Conservation (phyloP, 805 yeast genomes). For the Clavispora vitiphila region DNA sequence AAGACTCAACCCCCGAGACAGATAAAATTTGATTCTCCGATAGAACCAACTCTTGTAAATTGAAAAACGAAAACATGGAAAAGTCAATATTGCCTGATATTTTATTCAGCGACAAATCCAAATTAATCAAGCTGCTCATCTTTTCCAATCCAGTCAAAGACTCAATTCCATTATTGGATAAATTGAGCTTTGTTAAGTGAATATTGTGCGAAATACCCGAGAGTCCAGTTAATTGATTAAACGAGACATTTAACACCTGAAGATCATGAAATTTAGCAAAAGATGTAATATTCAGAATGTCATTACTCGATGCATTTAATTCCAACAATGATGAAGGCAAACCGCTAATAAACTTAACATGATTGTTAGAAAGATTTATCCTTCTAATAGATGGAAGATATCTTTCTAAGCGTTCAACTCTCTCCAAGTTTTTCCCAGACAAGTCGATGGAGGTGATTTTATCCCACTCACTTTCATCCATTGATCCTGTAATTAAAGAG, state of each 20-base stretch:
- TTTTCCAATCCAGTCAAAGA: slow-evolving; percentile 32
- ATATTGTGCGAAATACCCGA: slow-evolving; percentile 32
- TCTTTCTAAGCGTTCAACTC: slow-evolving; percentile 38
- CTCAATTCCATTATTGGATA: slow-evolving; percentile 32
- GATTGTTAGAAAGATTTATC: slow-evolving; percentile 40
- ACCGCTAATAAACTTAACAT: slow-evolving; percentile 41
- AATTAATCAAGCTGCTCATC: slow-evolving; percentile 34
- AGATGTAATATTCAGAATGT: slow-evolving; percentile 36
- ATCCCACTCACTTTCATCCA: slow-evolving; percentile 40
- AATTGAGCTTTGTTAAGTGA: slow-evolving; percentile 39
- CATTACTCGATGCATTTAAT: slow-evolving; percentile 35
- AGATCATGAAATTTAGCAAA: slow-evolving; percentile 37
- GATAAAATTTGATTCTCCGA: slow-evolving; percentile 36
- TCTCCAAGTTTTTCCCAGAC: slow-evolving; percentile 28
- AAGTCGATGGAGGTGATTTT: slow-evolving; percentile 33
- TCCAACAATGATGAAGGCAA: slow-evolving; percentile 37
- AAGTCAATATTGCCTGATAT: slow-evolving; percentile 38
- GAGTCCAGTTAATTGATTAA: slow-evolving; percentile 33
- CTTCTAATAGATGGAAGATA: slow-evolving; percentile 41
- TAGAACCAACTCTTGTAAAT: slow-evolving; percentile 40
- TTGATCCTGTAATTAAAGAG: slow-evolving; percentile 37
- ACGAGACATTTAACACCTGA: slow-evolving; percentile 37
- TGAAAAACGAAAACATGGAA: slow-evolving; percentile 25
- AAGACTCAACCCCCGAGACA: slow-evolving; percentile 31
- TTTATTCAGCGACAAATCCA: slow-evolving; percentile 40